Evolutionary conservation across 176 grass and related monocot genomes (phyloP).

Genomic region (Oryza punctata): DNA sequence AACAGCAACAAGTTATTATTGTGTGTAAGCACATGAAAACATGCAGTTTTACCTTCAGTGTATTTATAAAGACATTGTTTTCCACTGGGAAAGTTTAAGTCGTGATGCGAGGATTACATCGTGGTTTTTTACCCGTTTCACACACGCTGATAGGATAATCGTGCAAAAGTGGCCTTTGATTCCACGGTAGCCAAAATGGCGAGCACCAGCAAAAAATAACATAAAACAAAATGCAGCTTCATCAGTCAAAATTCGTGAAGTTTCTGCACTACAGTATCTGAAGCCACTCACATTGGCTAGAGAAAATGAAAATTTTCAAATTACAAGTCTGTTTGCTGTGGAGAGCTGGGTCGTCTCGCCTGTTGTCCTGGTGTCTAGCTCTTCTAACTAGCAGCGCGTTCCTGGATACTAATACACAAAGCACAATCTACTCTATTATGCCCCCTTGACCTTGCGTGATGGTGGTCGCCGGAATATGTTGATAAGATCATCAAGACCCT

Average conservation of each 20-base stretch:
- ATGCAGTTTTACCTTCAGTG: background rate
- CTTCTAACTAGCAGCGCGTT: conserved; percentile 52
- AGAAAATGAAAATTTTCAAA: conserved; percentile 31
- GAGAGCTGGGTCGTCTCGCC: conserved; percentile 39
- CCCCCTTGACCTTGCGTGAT: conserved; percentile 78
- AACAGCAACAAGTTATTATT: background rate
- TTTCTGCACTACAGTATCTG: conserved; percentile 22
- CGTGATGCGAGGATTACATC: background rate
- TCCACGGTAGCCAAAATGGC: conserved; percentile 23
- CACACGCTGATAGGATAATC: background rate
- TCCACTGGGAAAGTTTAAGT: background rate
- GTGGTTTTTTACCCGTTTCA: background rate
- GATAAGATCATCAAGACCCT: conserved; percentile 99
- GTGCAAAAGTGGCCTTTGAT: conserved; percentile 17
- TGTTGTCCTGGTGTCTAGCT: conserved; percentile 44
- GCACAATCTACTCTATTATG: conserved; percentile 64
- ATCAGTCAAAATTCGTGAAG: conserved; percentile 38
- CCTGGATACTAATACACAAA: conserved; percentile 47
- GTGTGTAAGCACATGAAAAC: background rate
- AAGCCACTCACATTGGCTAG: conserved; percentile 28
- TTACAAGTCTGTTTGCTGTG: conserved; percentile 48
- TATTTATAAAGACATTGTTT: background rate
- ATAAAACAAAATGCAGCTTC: background rate
- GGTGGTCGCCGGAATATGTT: conserved; percentile 91
- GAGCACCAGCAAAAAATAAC: background rate